Evolutionary conservation across 768 basidiomycete genomes (phyloP), one percentile per base, ranked within the genome.

Genomic region (Collybia sordida): DNA sequence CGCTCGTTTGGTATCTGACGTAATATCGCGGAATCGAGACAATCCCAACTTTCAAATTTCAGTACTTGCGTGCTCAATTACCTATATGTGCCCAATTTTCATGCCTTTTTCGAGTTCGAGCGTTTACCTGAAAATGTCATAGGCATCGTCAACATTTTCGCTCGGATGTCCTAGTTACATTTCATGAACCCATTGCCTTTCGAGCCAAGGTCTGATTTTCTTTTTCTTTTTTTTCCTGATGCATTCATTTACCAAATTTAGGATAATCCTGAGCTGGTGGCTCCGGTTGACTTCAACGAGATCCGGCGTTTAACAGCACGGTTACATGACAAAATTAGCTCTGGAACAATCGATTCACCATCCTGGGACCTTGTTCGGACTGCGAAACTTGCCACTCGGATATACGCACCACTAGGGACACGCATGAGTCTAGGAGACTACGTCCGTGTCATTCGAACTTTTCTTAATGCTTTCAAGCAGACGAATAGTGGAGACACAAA

Each of bases 321-420:
- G 50, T 78, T 94, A 63, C 81, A 87, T 38, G 72, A 81, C 22
- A 74, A 80, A 47, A 91, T 95, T 56, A 81, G 84, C 52, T 79
- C 80, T 22, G 90, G 89, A 4, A 91, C 89, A 1, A 75, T 92
- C 43, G 88, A 92, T 54, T 86, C 92, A 3, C 93, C 93, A 21
- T 87, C 87, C 4, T 95, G 93, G 90, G 78, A 83, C 54, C 71
- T 86, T 27, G 74, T 92, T 35, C 81, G 90, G 39, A 80, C 78
- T 18, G 85, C 87, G 19, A 90, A 91, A 63, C 75, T 88, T 39
- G 88, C 90, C 3, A 77, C 88, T 15, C 71, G 88, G 22, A 83
- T 95, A 40, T 95, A 95, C 58, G 90, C 83, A 4, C 93, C 93
- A 2, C 71, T 94, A n/a, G 93, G 93, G 36, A 94, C 93, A 12